These are phyloP conservation scores for Solanum medicagineum DNA, from an alignment of 257 asterid genomes.

Conservation along the genomic window DNA sequence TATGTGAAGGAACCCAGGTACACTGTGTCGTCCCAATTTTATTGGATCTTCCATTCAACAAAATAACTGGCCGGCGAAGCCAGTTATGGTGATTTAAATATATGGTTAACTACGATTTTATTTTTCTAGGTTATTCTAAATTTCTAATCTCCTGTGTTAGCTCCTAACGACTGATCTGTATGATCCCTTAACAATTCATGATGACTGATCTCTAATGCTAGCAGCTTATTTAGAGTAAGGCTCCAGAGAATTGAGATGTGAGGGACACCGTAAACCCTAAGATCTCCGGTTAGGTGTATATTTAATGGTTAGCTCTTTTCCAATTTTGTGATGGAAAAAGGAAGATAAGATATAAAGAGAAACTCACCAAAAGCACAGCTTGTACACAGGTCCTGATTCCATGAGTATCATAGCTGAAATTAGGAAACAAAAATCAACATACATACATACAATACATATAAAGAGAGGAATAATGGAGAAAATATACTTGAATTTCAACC, in stretches of 20 bases:
- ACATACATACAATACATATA: neutral
- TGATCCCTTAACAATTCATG: neutral
- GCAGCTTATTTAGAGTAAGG: neutral
- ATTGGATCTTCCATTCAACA: neutral
- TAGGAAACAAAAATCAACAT: neutral
- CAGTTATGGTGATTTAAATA: neutral
- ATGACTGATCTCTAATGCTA: too few relatives aligned
- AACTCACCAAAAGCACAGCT: conserved; percentile 70
- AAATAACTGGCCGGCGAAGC: neutral
- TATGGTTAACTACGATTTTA: neutral
- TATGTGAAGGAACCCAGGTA: neutral
- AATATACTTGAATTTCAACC: conserved; percentile 61
- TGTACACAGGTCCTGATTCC: conserved; percentile 80
- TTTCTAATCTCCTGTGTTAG: neutral
- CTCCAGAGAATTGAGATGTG: neutral
- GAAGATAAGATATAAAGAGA: neutral
- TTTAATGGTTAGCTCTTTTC: neutral
- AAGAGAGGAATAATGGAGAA: neutral
- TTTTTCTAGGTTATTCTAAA: neutral
- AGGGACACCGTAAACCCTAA: neutral
- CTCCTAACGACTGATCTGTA: neutral
- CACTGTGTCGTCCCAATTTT: neutral
- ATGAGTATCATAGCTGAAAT: conserved; percentile 56
- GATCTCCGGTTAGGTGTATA: too few relatives aligned
- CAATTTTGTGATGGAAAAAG: neutral